A percentile compares a stretch with the other conserved stretches of the same genome.
Evolutionary conservation across 805 yeast genomes (phyloP).

Genomic region (Yamadazyma tumulicola): DNA sequence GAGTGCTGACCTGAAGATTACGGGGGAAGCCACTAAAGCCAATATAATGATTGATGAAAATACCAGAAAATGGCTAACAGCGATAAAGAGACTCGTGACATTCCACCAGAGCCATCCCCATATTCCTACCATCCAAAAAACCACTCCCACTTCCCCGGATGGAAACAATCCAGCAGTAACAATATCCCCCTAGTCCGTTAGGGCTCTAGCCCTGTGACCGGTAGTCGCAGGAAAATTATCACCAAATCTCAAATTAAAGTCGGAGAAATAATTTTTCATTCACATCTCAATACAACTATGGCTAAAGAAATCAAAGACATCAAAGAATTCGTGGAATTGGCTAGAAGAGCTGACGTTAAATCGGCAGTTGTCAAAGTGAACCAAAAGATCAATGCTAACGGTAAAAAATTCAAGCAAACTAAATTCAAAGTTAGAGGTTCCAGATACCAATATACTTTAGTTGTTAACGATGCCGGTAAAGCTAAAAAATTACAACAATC

Average conservation of each 20-base stretch:
- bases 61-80: constrained; percentile 74
- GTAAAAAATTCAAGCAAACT: constrained; percentile 87
- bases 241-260: too few species aligned
- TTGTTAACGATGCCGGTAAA: constrained; percentile 91
- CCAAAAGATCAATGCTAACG: constrained; percentile 75
- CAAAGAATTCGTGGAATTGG: constrained; percentile 95
- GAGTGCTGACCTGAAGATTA: constrained; percentile 56
- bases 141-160: too few species aligned
- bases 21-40: constrained; percentile 48
- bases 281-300: constrained; percentile 2
- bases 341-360: constrained; percentile 93
- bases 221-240: not conserved
- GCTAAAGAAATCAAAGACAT: constrained; percentile 83
- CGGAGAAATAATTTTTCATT: constrained; percentile 1
- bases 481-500: constrained; percentile 98
- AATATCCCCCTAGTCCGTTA: too few species aligned
- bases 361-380: constrained; percentile 93
- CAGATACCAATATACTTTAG: constrained; percentile 90
- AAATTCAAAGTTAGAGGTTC: constrained; percentile 99
- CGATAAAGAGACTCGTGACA: constrained; percentile 49
- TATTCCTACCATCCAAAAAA: too few species aligned
- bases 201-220: constrained; percentile 5
- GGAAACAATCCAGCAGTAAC: not conserved
- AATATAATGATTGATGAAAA: constrained; percentile 77
- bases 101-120: too few species aligned